Evolutionary conservation across 2,329 filamentous ascomycete species (phyloP), one percentile per base, ranked within the genome.

Genomic region (Coniosporium uncinatum): DNA sequence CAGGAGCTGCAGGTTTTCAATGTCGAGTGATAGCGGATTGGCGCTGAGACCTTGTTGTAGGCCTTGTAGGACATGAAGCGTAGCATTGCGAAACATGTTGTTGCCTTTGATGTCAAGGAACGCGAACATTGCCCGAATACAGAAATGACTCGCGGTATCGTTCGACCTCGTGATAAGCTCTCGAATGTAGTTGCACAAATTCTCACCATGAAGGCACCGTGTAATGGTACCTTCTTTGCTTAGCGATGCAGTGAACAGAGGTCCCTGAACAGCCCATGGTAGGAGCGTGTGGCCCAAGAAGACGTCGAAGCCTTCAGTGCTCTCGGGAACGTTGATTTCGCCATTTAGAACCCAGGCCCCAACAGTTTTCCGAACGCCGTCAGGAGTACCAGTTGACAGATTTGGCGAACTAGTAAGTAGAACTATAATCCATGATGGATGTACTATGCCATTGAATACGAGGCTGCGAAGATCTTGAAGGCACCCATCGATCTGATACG

Each of bases 401-500:
- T 61, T 56, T 14, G 72, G 46, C 5, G 63, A 63, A 17, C 66
- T 58, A 3, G 58, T 56, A 2, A 73, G 57, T 3, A 73, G 46
- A 4, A 61, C 60, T 5, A 61, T 66, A 8, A 66, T 52, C 66
- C 69, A 71, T 1, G 56, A 54, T 1, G 58, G 44, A 35, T 62
- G 57, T 3, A 71, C 56, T 1, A 54, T 42, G 24, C n/a, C 8
- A 8, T 8, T n/a, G 8, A 29, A 8, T 14, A 20, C 17, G 0
- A 59, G 59, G 24, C 64, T 54, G 16, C 64, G 58, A 13, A 73
- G 50, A 40, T 71, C 67, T 16, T 56, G 50, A 22, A 71, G 54
- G 39, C 65, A 69, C 18, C 65, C 69, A 27, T 68, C 51, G 3
- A 71, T 62, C 43, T 73, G 70, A 43, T 73, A 73, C 33, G 66